Evolutionary conservation across 345 rosid species (phyloP).

Genomic region (Pugionium dolabratum): DNA sequence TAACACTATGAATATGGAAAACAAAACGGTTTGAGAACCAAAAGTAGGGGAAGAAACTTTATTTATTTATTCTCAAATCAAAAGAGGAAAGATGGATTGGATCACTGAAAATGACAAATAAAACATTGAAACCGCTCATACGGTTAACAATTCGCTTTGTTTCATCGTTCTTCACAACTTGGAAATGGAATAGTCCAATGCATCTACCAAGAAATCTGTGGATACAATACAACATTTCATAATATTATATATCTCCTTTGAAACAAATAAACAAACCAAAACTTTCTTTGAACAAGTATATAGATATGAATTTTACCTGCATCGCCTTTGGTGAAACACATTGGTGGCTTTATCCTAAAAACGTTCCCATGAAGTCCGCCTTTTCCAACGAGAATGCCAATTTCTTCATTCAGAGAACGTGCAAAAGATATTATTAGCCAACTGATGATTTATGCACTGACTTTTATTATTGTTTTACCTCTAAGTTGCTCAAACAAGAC

Average conservation of each 20-base stretch:
- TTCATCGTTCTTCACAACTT: slow-evolving; percentile 47
- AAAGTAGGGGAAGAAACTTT: background rate
- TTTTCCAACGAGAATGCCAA: slow-evolving; percentile 79
- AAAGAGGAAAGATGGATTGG: background rate
- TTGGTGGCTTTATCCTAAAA: slow-evolving; percentile 90
- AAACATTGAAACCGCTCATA: background rate
- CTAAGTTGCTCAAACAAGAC: slow-evolving; percentile 77
- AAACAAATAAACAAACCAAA: background rate
- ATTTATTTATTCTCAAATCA: slow-evolving; percentile 7
- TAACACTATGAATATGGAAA: background rate
- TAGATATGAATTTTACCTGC: slow-evolving; percentile 53
- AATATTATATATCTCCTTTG: background rate
- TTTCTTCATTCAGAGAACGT: slow-evolving; percentile 49
- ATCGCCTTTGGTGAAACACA: slow-evolving; percentile 92
- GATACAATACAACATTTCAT: slow-evolving; percentile 1
- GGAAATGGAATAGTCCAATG: slow-evolving; percentile 71
- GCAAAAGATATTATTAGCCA: background rate
- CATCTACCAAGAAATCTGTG: slow-evolving; percentile 79
- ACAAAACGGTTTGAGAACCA: background rate
- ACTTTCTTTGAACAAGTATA: background rate
- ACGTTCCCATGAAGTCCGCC: slow-evolving; percentile 91
- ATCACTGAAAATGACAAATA: background rate
- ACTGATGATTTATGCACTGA: background rate
- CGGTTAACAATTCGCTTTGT: background rate
- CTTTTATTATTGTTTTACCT: slow-evolving; percentile 46